Conservation (phyloP, 2,329 filamentous ascomycete species). For the Pseudopithomyces maydicus region DNA sequence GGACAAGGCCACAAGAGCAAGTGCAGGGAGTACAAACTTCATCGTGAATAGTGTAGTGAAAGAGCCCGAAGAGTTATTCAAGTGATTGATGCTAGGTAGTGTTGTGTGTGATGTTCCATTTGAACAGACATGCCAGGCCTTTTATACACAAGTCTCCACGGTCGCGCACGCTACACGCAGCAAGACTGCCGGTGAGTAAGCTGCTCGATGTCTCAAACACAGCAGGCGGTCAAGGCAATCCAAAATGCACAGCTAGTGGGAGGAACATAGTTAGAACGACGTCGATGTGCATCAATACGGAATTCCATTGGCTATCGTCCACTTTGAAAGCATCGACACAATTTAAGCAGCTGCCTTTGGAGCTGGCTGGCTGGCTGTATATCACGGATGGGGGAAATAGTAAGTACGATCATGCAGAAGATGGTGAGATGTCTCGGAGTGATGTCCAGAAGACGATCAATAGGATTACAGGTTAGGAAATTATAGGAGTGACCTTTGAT, state of each 20-base stretch:
- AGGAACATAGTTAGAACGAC: background rate
- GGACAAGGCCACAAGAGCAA: background rate
- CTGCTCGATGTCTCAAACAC: too few relatives aligned
- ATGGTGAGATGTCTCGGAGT: too few relatives aligned
- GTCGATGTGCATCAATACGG: background rate
- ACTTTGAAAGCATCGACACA: background rate
- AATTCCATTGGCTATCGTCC: background rate
- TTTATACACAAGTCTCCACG: background rate
- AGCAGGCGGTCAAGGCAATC: too few relatives aligned
- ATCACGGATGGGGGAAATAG: background rate
- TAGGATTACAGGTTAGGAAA: too few relatives aligned
- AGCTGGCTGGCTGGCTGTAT: background rate
- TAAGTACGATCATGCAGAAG: background rate
- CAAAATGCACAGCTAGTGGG: background rate
- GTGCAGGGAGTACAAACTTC: background rate
- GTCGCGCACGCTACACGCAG: too few relatives aligned
- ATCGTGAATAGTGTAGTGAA: too few relatives aligned
- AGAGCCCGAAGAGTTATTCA: too few relatives aligned
- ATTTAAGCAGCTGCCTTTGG: background rate
- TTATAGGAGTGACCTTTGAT: too few relatives aligned
- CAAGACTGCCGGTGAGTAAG: too few relatives aligned
- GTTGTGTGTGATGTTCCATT: slow-evolving; percentile 8
- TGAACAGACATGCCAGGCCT: background rate
- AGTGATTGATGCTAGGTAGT: slow-evolving; percentile 24
- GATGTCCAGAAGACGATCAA: too few relatives aligned